Base-by-base conservation (phyloP, 805 yeast genomes). In the Candida montana region DNA sequence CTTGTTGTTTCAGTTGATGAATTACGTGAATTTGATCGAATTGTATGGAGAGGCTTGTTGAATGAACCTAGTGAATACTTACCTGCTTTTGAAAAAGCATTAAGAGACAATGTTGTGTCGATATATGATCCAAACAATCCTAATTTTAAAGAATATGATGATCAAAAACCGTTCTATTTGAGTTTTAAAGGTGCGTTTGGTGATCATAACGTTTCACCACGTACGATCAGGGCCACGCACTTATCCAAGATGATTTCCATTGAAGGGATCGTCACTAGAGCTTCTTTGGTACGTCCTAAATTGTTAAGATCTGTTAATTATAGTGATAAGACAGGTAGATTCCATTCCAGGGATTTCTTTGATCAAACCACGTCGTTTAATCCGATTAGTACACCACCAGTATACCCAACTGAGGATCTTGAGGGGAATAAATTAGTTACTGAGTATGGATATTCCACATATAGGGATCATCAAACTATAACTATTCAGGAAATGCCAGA, bases 401-500 rank as follows among this genome's bases (percentile, higher is more conserved):
- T 83, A 4, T 93, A 88, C 57, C 98, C 98, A 17, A 83, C 95
- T 0, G 95, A 87, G 55, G 99, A 93, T 58, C 75, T 85, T 15
- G 93, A 88, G 35, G 97, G 97, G 7, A 82, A 90, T 64, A 87
- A 86, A 52, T 67, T 93, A 50, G 72, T 77, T 16, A 90, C 96
- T 1, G 98, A 93, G 61, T 93, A 87, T 57, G 99, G 99, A 1
- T 84, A 81, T 57, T 82, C 90, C 7, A 88, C 95, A 23, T 93
- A 87, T 61, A 74, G 91, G 53, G 99, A 93, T 64, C 96, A 91
- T 61, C 99, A 93, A 65, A 83, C 88, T 31, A 75, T 93, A 29
- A 78, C 96, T 0, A 83, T 93, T 29, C 99, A 93, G 63, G 99
- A 93, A 67, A 86, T 93, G 87, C 98, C 99, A 1, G 98, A 93